Evolutionary conservation across 208 protist genomes (phyloP), one percentile per base, ranked within the genome.

Genomic region (Hexamita inflata): DNA sequence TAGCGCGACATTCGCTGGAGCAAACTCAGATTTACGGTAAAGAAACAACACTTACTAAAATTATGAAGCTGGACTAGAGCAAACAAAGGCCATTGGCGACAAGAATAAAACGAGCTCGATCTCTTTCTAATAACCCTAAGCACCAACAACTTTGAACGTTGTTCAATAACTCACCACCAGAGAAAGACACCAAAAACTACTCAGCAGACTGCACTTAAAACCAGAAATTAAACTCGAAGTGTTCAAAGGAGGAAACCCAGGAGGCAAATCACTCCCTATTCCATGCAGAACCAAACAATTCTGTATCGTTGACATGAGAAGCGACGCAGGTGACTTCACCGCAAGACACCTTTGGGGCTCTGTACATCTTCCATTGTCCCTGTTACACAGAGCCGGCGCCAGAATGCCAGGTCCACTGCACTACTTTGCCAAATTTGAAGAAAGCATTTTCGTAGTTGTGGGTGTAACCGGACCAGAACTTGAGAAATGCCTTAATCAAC

Each of bases 371-470:
- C 64, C 64, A 29, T 28, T 45, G 64, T n/a, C 64, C 2, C 15
- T 15, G 38, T 34, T 70, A 15, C 9, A 45, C 9, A 40, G 64
- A n/a, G 64, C 64, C 9, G n/a, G 19, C 15, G 9, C 11, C 35
- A 70, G 38, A 38, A 70, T 70, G 64, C 64, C 64, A 2, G 4
- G 11, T 45, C 19, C 11, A 28, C n/a, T 70, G n/a, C 64, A 70
- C 35, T 49, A 70, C 35, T 70, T 70, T 45, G 64, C 42, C 7
- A 70, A 70, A 38, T 70, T 70, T 38, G 64, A 70, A 4, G 64
- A 70, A 38, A 45, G 19, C 15, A 70, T 70, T 19, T 4, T 70
- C n/a, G 38, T 70, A 19, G 38, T 70, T 2, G 38, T 38, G 9
- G 64, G 64, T 7, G 4, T 70, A 45, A 11, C 11, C 11, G 64